These are phyloP conservation scores for Lodderomyces jiufengensis DNA, from an alignment of 1,139 yeast species.

Conservation along the genomic window DNA sequence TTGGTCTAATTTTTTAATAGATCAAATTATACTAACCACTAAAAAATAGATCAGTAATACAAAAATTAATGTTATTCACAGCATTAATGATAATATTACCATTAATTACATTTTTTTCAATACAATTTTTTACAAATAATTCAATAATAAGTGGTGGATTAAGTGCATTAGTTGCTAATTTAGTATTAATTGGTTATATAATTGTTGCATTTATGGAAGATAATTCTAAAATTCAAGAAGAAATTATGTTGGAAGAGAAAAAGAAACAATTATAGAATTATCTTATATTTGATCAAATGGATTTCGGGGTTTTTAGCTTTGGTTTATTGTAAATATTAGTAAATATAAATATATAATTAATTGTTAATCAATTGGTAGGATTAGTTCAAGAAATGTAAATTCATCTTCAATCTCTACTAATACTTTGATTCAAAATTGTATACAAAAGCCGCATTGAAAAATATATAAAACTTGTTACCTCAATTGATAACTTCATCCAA, in stretches of 20 bases:
- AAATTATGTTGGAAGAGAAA: constrained; percentile 8
- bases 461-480: neutral
- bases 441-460: too few relatives aligned
- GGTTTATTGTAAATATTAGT: too few relatives aligned
- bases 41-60: constrained; percentile 50
- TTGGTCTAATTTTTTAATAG: neutral
- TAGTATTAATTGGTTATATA: constrained; percentile 82
- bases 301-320: too few relatives aligned
- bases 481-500: too few relatives aligned
- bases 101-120: constrained; percentile 62
- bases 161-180: constrained; percentile 84
- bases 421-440: too few relatives aligned
- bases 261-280: constrained; percentile 13
- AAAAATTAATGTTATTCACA: constrained; percentile 80
- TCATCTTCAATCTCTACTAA: too few relatives aligned
- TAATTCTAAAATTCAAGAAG: constrained; percentile 33
- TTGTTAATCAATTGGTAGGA: too few relatives aligned
- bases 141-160: constrained; percentile 82
- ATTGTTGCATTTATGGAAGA: constrained; percentile 86
- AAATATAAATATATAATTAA: too few relatives aligned
- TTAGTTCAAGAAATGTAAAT: too few relatives aligned
- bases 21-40: neutral
- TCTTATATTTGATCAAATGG: too few relatives aligned
- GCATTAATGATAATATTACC: constrained; percentile 87
- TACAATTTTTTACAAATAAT: constrained; percentile 54